Evolutionary conservation across 1,284 basidiomycete species (phyloP), one percentile per base, ranked within the genome.

Genomic region (Fomitopsis pinicola): DNA sequence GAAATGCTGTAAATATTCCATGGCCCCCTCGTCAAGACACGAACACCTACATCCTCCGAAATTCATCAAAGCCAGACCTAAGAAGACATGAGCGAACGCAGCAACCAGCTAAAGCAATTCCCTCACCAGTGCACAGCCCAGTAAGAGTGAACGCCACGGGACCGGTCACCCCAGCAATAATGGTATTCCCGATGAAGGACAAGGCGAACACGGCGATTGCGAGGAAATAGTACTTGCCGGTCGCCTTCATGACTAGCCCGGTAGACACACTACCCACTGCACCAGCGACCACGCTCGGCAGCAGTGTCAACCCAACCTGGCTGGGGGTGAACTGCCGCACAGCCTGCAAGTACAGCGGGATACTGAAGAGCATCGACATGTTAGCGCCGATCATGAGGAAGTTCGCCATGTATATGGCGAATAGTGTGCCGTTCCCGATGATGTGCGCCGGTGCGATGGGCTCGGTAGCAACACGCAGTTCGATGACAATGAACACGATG

Each of bases 361-460:
- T 66, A 56, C 84, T 78, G 74, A 85, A 88, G n/a, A 85, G 61
- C 64, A 80, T 71, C 42, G 75, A 72, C 62, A 84, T 75, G 2
- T 68, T 71, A 1, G 79, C 71, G 1, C 78, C 82, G 19, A 83
- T 73, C 3, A 77, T 76, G 66, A 86, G 84, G 66, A 87, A 78
- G 72, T 87, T 86, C 68, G 80, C 78, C n/a, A 84, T 66, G 69
- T 84, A 87, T 50, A 77, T 78, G 26, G 82, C 81, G 35, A 86
- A 71, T 17, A 88, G 76, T 6, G 80, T 72, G 6, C 72, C 73
- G 66, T 82, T 79, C 55, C 76, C 70, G 52, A 86, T 77, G 66
- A 88, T 84, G 26, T 80, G 73, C 59, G 73, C 75, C 0, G 85
- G 86, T 0, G 84, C 83, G 64, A 87, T 82, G 2, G 86, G 86